Percentiles rank a stretch among this genome's conserved stretches.
phyloP scores from a whole-genome alignment of 331 rosid species.

The Erythrophleum ivorense region DNA sequence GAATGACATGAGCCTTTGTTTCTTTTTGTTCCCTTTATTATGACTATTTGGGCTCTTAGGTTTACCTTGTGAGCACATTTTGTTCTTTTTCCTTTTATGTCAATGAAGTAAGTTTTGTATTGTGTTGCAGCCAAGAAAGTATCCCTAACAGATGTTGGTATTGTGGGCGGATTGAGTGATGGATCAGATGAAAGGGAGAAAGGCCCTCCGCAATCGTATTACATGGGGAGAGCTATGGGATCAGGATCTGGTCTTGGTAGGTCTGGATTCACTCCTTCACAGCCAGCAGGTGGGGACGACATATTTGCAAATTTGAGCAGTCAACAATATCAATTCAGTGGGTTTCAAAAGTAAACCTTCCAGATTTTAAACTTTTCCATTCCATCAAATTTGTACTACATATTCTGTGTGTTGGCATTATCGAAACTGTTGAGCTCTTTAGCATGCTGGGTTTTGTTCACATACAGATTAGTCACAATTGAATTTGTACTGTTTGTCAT shows the following conservation, averaged over 20 bases:
- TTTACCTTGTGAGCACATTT: not conserved
- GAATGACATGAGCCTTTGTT: slow-evolving; percentile 1
- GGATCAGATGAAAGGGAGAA: slow-evolving; percentile 80
- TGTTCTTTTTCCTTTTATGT: not conserved
- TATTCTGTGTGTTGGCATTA: slow-evolving; percentile 50
- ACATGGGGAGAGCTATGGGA: slow-evolving; percentile 98
- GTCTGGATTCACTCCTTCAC: slow-evolving; percentile 70
- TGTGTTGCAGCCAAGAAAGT: slow-evolving; percentile 85
- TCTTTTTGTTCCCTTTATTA: not conserved
- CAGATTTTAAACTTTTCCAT: slow-evolving; percentile 16
- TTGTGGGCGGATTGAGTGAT: slow-evolving; percentile 83
- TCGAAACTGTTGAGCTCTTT: slow-evolving; percentile 40
- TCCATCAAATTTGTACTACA: slow-evolving; percentile 20
- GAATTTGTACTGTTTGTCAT: slow-evolving; percentile 18
- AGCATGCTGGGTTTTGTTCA: slow-evolving; percentile 51
- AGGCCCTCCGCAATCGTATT: slow-evolving; percentile 69
- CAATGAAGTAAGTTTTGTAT: slow-evolving; percentile 28
- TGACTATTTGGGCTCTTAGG: not conserved
- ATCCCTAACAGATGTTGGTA: slow-evolving; percentile 74
- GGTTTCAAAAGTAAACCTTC: slow-evolving; percentile 74
- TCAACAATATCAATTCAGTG: slow-evolving; percentile 75
- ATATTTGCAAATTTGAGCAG: slow-evolving; percentile 66
- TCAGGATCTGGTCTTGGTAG: slow-evolving; percentile 86
- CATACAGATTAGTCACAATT: slow-evolving; percentile 31
- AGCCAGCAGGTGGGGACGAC: slow-evolving; percentile 59